Evolutionary conservation across 2,329 filamentous ascomycete species (phyloP).

Genomic region (Thielaviopsis ethacetica): DNA sequence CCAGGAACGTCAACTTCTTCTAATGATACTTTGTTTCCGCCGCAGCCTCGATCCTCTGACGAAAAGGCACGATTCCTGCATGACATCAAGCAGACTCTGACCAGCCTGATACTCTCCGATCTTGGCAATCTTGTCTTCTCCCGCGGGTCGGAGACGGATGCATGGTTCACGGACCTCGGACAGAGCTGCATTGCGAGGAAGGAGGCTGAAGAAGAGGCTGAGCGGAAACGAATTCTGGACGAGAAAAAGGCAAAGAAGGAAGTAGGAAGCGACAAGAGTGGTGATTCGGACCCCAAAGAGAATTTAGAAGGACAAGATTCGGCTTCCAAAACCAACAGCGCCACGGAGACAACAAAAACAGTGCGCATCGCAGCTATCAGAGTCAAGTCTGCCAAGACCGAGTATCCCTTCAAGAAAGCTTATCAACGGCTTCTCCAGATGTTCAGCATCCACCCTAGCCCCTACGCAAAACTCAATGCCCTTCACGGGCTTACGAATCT

Average conservation of each 20-base stretch:
- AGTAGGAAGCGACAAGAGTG: background rate
- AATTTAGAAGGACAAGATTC: background rate
- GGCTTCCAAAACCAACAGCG: slow-evolving; percentile 16
- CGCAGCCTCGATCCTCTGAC: slow-evolving; percentile 33
- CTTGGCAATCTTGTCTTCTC: slow-evolving; percentile 72
- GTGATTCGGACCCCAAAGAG: background rate
- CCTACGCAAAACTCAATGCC: slow-evolving; percentile 68
- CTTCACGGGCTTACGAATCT: slow-evolving; percentile 71
- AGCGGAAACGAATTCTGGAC: background rate
- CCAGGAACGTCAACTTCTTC: slow-evolving; percentile 52
- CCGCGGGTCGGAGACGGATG: slow-evolving; percentile 83
- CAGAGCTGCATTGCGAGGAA: slow-evolving; percentile 49
- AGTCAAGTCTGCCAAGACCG: slow-evolving; percentile 20
- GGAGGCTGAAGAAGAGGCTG: slow-evolving; percentile 22
- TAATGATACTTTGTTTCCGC: slow-evolving; percentile 49
- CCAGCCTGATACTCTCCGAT: slow-evolving; percentile 75
- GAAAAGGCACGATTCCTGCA: slow-evolving; percentile 66
- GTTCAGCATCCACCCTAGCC: slow-evolving; percentile 81
- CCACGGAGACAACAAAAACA: slow-evolving; percentile 19
- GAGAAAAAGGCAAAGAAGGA: background rate
- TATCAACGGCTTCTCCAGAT: slow-evolving; percentile 67
- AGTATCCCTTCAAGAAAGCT: slow-evolving; percentile 67
- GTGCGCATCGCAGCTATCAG: slow-evolving; percentile 16
- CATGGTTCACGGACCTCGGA: slow-evolving; percentile 60
- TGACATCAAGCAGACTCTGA: slow-evolving; percentile 63